Percentiles rank a stretch among this genome's conserved stretches.
Conservation (phyloP, 345 rosid genomes). For the Excoecaria cochinchinensis region DNA sequence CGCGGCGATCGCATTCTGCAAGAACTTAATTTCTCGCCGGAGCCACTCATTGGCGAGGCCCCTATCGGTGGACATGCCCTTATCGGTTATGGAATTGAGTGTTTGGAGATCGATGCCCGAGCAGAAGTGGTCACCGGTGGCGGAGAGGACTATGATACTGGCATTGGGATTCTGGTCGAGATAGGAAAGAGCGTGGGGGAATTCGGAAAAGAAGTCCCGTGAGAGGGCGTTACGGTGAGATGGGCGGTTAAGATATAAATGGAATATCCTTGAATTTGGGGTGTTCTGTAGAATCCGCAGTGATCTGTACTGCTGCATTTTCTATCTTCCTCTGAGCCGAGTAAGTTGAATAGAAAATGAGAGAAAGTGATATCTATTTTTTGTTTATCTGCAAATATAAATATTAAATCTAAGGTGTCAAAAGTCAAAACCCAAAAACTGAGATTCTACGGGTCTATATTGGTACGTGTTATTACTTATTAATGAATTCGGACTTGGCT, state of each 20-base stretch:
- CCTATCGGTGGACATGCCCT: constrained; percentile 33
- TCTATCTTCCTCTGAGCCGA: background rate
- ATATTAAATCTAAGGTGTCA: no score
- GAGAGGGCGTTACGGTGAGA: constrained; percentile 61
- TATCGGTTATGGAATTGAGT: constrained; percentile 23
- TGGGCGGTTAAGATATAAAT: constrained; percentile 62
- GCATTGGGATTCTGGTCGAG: constrained; percentile 68
- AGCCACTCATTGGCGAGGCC: constrained; percentile 51
- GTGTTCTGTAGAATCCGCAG: constrained; percentile 38
- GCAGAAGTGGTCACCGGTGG: constrained; percentile 72
- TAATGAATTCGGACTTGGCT: no score
- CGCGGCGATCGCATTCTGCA: constrained; percentile 70
- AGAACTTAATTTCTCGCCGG: constrained; percentile 49
- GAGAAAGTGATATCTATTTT: no score
- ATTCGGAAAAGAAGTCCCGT: constrained; percentile 59
- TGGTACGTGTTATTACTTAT: no score
- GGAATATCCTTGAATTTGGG: constrained; percentile 46
- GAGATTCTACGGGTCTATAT: no score
- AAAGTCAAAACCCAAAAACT: no score
- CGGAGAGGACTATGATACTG: constrained; percentile 56
- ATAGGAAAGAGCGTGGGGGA: constrained; percentile 53
- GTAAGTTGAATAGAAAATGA: no score
- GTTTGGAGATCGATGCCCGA: constrained; percentile 66
- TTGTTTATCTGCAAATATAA: no score
- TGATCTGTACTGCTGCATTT: constrained; percentile 47